These are phyloP conservation scores for Parastagonospora nodorum DNA, from an alignment of 2,329 filamentous ascomycete genomes.

Conservation along the genomic window DNA sequence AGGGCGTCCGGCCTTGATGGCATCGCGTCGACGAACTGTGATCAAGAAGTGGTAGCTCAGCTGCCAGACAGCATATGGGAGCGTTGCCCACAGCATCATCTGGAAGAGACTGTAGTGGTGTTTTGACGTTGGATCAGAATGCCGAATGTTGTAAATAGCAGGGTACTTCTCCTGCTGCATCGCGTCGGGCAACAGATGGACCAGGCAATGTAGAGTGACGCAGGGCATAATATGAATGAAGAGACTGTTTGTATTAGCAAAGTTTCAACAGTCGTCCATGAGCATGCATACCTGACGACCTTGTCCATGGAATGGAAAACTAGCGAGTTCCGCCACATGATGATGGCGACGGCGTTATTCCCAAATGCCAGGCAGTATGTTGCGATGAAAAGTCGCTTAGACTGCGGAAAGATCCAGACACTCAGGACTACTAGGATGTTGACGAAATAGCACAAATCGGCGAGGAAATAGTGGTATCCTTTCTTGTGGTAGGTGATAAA, in stretches of 20 bases:
- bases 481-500: conserved; percentile 88
- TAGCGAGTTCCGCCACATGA: conserved; percentile 98
- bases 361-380: conserved; percentile 92
- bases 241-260: conserved; percentile 58
- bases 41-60: conserved; percentile 92
- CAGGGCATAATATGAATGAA: conserved; percentile 99
- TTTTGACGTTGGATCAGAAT: conserved; percentile 68
- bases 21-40: conserved; percentile 89
- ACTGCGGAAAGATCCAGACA: conserved; percentile 88
- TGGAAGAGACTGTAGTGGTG: conserved; percentile 78
- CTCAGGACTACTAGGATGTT: conserved; percentile 82
- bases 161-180: conserved; percentile 75
- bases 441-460: conserved; percentile 97
- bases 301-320: conserved; percentile 99
- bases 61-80: conserved; percentile 94
- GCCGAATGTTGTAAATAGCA: conserved; percentile 81
- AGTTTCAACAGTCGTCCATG: background rate
- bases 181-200: conserved; percentile 75
- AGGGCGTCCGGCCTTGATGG: conserved; percentile 92
- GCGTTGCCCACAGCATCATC: conserved; percentile 93
- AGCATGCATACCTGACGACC: conserved; percentile 71
- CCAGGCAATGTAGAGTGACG: conserved; percentile 87
- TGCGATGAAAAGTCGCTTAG: conserved; percentile 89
- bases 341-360: conserved; percentile 96
- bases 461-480: conserved; percentile 89